phyloP scores from a whole-genome alignment of 768 basidiomycete species.

The Cystobasidium ongulense region DNA sequence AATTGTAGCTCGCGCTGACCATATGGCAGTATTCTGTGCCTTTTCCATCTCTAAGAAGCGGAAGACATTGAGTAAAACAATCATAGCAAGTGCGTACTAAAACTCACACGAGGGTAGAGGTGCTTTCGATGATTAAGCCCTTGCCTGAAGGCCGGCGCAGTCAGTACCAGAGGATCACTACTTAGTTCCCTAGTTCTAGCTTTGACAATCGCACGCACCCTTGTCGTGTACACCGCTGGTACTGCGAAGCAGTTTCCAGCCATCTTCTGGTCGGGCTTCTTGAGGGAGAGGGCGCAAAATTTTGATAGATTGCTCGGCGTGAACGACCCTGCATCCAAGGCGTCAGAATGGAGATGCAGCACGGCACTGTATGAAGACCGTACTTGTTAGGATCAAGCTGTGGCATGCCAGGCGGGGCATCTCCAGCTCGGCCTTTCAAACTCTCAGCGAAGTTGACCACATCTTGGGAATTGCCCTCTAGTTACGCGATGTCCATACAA shows the following conservation, averaged over 20 bases:
- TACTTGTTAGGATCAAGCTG: constrained; percentile 55
- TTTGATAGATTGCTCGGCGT: constrained; percentile 70
- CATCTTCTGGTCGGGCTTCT: constrained; percentile 56
- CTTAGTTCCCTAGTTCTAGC: not conserved
- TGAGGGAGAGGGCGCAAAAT: constrained; percentile 67
- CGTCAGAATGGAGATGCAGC: not conserved
- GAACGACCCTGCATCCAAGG: constrained; percentile 52
- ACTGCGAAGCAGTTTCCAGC: constrained; percentile 65
- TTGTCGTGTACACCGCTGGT: constrained; percentile 70
- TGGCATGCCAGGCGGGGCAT: constrained; percentile 60
- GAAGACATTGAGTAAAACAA: not conserved
- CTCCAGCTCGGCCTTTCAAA: constrained; percentile 43
- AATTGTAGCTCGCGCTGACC: constrained; percentile 60
- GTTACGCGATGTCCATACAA: not conserved
- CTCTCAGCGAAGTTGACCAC: constrained; percentile 59
- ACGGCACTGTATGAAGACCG: not conserved
- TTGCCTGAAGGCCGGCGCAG: constrained; percentile 21
- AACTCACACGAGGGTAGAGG: constrained; percentile 21
- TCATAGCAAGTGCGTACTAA: not conserved
- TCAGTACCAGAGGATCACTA: too few species aligned
- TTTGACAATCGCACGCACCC: constrained; percentile 51
- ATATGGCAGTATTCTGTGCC: constrained; percentile 59
- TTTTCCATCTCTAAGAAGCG: constrained; percentile 53
- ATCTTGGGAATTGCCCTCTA: constrained; percentile 55
- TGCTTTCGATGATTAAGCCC: constrained; percentile 39